A percentile compares a stretch with the other conserved stretches of the same genome.
Evolutionary conservation across 1,284 basidiomycete genomes (phyloP).

Genomic region (Ganoderma lucidum): DNA sequence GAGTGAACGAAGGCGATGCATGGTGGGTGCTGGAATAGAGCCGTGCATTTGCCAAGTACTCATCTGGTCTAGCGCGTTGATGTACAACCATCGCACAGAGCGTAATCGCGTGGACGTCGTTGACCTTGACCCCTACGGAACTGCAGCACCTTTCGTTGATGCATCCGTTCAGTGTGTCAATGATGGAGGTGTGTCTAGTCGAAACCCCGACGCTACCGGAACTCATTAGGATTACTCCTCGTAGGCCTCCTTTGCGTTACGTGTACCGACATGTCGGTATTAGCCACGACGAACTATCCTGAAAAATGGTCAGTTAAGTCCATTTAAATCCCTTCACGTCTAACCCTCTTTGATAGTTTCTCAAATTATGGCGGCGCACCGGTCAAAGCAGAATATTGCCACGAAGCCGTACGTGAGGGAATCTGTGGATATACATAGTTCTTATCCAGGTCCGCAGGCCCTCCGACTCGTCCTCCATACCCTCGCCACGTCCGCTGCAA

Average conservation of each 20-base stretch:
- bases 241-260: conserved; percentile 93
- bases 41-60: neutral
- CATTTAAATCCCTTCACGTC: conserved; percentile 6
- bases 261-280: conserved; percentile 94
- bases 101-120: conserved; percentile 88
- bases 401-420: conserved; percentile 77
- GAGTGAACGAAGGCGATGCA: conserved; percentile 92
- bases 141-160: conserved; percentile 96
- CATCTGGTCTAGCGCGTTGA: conserved; percentile 67
- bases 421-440: neutral
- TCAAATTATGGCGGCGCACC: conserved; percentile 97
- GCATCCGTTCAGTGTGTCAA: conserved; percentile 92
- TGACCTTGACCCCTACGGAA: conserved; percentile 98
- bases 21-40: conserved; percentile 58
- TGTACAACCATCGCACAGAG: conserved; percentile 89
- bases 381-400: conserved; percentile 92
- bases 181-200: conserved; percentile 75
- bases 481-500: conserved; percentile 85
- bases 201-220: neutral
- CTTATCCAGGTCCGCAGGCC: conserved; percentile 56
- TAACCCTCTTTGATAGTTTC: conserved; percentile 60
- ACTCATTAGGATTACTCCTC: neutral
- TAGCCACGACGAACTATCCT: conserved; percentile 94
- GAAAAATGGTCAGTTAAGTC: conserved; percentile 83
- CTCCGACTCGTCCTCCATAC: conserved; percentile 90